Evolutionary conservation across 257 asterid genomes (phyloP).

Genomic region (Anisodus tanguticus): DNA sequence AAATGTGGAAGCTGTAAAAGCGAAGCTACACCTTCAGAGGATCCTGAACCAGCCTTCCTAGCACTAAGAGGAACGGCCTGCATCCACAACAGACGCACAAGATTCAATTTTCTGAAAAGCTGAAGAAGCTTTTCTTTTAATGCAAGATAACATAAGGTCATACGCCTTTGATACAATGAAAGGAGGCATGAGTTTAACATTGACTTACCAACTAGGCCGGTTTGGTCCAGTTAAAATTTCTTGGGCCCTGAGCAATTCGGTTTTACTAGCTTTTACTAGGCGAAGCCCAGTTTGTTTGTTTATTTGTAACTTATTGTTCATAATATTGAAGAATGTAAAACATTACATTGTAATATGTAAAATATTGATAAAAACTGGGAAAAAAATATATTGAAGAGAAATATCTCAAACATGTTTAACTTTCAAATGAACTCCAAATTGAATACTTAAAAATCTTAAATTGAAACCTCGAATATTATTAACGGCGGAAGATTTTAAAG

Average conservation of each 20-base stretch:
- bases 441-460: background rate
- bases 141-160: background rate
- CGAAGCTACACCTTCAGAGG: slow-evolving; percentile 71
- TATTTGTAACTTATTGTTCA: background rate
- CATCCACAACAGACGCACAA: slow-evolving; percentile 33
- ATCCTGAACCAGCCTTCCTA: slow-evolving; percentile 72
- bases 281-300: background rate
- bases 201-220: background rate
- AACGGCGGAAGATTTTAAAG: background rate
- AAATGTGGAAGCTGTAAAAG: slow-evolving; percentile 94
- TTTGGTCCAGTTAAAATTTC: background rate
- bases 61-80: slow-evolving; percentile 93
- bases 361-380: background rate
- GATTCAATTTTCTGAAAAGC: slow-evolving; percentile 24
- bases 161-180: background rate
- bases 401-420: background rate
- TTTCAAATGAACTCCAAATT: background rate
- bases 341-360: background rate
- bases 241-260: background rate
- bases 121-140: slow-evolving; percentile 27
- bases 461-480: background rate
- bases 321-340: background rate
- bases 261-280: background rate
- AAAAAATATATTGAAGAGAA: background rate
- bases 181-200: background rate